Conservation (phyloP, 2,329 filamentous ascomycete species). For the Hypoxylon sp. region DNA sequence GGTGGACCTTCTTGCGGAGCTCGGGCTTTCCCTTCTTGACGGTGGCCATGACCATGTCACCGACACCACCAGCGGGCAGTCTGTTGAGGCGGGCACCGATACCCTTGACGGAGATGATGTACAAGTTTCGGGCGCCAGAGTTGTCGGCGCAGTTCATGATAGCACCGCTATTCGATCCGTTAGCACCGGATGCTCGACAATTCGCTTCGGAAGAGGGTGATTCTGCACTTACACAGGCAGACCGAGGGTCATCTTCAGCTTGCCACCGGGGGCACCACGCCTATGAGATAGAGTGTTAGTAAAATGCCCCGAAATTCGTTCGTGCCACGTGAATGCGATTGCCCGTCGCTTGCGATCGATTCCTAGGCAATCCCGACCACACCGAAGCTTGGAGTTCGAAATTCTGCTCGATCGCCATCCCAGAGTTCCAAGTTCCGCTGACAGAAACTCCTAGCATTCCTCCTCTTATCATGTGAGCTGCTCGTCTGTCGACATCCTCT, state of each 20-base stretch:
- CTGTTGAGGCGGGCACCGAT: conserved; percentile 98
- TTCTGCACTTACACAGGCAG: conserved; percentile 91
- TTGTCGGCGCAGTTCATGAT: conserved; percentile 99
- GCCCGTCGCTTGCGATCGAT: conserved; percentile 4
- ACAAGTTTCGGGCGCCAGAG: conserved; percentile 97
- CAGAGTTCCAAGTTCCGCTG: background rate
- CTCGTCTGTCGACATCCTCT: background rate
- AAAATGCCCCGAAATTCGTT: conserved; percentile 8
- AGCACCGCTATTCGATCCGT: conserved; percentile 78
- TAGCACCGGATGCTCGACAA: conserved; percentile 32
- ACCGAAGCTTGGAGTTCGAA: conserved; percentile 6
- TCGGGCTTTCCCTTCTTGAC: conserved; percentile 99
- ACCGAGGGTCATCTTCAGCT: conserved; percentile 99
- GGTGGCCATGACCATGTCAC: conserved; percentile 99
- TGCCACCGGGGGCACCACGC: conserved; percentile 97
- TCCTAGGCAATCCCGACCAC: conserved; percentile 23
- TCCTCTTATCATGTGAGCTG: conserved; percentile 7
- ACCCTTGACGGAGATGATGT: conserved; percentile 99
- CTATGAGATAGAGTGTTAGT: conserved; percentile 58
- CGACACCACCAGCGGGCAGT: conserved; percentile 96
- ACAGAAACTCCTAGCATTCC: background rate
- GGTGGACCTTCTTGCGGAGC: conserved; percentile 99
- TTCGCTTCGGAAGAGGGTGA: conserved; percentile 12
- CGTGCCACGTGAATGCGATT: conserved; percentile 9
- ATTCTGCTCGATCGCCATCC: background rate